Base-by-base conservation (phyloP, 768 basidiomycete species). In the Chiua virens region DNA sequence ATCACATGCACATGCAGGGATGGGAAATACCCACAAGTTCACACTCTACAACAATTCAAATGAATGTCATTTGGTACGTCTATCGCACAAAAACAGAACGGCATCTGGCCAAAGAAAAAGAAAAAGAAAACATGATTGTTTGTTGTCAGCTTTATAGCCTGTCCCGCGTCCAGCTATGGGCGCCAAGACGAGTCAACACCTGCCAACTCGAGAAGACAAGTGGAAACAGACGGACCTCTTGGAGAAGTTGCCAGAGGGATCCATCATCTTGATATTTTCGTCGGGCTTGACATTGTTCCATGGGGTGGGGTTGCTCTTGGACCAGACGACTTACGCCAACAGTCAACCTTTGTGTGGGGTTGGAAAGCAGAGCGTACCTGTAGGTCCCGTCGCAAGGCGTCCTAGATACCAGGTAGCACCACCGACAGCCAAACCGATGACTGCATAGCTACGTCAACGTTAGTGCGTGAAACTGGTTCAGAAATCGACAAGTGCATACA, bases 211-310 rank as follows among this genome's bases (percentile, higher is more conserved):
- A n/a, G 39, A 36, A 35, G 25, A n/a, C 27, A 27, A 10, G 37
- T 9, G 42, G 1, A 44, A 50, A 27, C 48, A 14, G 22, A 60
- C 47, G 47, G 20, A 58, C 90, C 77, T 82, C 75, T 83, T 86
- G 8, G 85, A 78, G 59, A 92, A 90, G 59, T 81, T 85, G 65
- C 87, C 83, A 73, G 85, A 83, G 35, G 89, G 79, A 39, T 78
- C 67, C 65, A 83, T 61, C 53, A 92, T 39, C 72, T 92, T 92
- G 47, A 79, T 88, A 57, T 81, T 81, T 70, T 93, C 83, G 62
- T 86, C 77, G 35, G 78, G 83, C 66, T 88, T 78, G 65, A 93
- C 79, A 50, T 81, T 78, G 71, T 90, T 89, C 89, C 89, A 94
- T n/a, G 92, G 92, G 20, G 84, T 85, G 32, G 91, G 91, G 77